A percentile compares a stretch with the other conserved stretches of the same genome.
Conservation (phyloP, 371 early-diverging fungal genomes). For the Apophysomyces variabilis region DNA sequence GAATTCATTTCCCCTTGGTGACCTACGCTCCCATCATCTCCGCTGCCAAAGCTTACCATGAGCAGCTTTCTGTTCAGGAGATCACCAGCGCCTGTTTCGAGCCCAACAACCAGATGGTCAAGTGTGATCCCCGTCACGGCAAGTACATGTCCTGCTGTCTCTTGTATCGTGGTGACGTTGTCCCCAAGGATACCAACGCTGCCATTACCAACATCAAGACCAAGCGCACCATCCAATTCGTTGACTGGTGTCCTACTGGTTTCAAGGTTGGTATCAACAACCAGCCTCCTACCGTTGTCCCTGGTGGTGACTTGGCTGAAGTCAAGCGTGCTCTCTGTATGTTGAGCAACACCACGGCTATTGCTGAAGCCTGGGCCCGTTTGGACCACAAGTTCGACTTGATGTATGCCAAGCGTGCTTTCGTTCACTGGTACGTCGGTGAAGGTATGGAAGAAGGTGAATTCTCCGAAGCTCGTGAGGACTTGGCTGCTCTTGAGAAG, state of each 20-base stretch:
- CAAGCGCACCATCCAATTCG: conserved; percentile 90
- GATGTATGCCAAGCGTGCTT: conserved; percentile 97
- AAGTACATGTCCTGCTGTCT: conserved; percentile 96
- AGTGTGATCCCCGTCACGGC: conserved; percentile 91
- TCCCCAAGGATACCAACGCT: conserved; percentile 83
- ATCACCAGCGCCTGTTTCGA: conserved; percentile 93
- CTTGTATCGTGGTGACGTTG: conserved; percentile 92
- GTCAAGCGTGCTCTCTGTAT: conserved; percentile 92
- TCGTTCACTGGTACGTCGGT: conserved; percentile 98
- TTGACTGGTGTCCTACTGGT: conserved; percentile 97
- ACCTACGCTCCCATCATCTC: conserved; percentile 92
- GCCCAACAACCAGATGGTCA: conserved; percentile 94
- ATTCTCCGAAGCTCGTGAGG: conserved; percentile 82
- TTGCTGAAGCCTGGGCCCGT: conserved; percentile 93
- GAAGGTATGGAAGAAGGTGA: conserved; percentile 94
- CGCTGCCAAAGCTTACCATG: conserved; percentile 88
- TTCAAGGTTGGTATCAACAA: conserved; percentile 97
- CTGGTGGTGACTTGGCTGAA: conserved; percentile 86
- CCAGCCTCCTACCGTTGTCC: conserved; percentile 85
- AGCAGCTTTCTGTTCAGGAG: conserved; percentile 86
- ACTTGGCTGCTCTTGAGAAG: conserved; percentile 97
- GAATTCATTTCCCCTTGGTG: conserved; percentile 94
- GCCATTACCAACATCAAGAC: conserved; percentile 89
- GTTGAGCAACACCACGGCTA: conserved; percentile 94
- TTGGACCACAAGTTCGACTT: conserved; percentile 92